Evolutionary conservation across 192 early-diverging fungal genomes (phyloP), one percentile per base, ranked within the genome.

Genomic region (Coemansia sp.): DNA sequence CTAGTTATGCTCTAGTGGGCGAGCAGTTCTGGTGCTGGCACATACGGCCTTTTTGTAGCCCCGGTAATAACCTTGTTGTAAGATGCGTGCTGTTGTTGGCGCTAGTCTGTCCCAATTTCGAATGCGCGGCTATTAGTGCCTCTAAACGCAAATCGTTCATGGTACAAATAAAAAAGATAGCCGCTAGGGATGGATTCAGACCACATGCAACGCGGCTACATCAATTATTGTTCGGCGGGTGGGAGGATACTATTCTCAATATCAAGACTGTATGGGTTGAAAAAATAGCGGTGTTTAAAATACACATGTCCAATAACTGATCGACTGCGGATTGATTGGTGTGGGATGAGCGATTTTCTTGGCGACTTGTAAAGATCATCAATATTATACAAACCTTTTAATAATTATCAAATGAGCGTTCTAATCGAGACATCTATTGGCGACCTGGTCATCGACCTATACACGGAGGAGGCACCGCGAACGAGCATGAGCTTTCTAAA

Each of bases 401-500:
- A 17, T 45, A 45, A n/a, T 17, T n/a, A 16, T 17, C 46, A 21
- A 8, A 89, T 91, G 88, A 87, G 85, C 51, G 94, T 96, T 17
- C 79, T 94, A 10, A 39, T 96, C 3, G 94, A 99, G 77, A 99
- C 97, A 1, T 94, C 94, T 1, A 72, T 94, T 21, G 76, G 74
- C 17, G 64, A 77, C 41, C 41, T 83, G 6, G 63, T 76, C 33
- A 72, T 77, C 24, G 71, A 74, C 29, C 48, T 78, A 1, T 72
- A 73, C 46, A 72, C 65, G 11, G 54, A 44, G 13, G 72, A 88
- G 71, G 85, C 92, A 1, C 97, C 97, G 16, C 78, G 88, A 13
- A 88, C 95, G 9, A 91, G 92, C 59, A 92, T 91, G 67, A 98
- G 96, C 72, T 95, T 99, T 70, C 79, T 98, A 11, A 87, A 89